Base-by-base conservation (phyloP, 805 yeast genomes). In the Pichia cephalocereana region DNA sequence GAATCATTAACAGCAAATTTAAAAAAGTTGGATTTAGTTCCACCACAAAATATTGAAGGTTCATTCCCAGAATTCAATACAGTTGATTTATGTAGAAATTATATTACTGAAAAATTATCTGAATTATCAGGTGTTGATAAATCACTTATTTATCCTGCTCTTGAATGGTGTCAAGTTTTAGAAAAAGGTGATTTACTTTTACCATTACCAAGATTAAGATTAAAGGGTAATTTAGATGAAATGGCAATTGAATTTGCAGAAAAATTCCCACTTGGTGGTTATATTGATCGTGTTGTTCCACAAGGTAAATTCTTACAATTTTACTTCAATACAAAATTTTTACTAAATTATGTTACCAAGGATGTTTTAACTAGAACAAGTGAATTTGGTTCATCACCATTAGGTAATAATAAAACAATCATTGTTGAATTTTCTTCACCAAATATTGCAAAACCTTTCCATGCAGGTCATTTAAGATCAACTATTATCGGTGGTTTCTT, bases 391-490 rank as follows among this genome's bases (percentile, higher is more conserved):
- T 69, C 80, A 42, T 71, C 82, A 57, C 86, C 89, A 44, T 58
- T 86, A 47, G 96, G 93, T 49, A 68, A 68, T 39, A 81, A 80
- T 54, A 84, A 88, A 70, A 83, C 73, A 53, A 74, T 85, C 17
- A 59, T 89, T 41, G 76, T 93, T 58, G 99, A 93, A 68, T 93
- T 93, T 62, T 87, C 96, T 2, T 90, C 98, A 36, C 99, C 99
- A 55, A 93, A 93, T 69, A 91, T 93, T 62, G 99, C 99, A 55
- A 93, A 93, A 70, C 99, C 99, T 12, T 93, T 93, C 84, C 99
- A 93, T 65, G 99, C 99, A 47, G 99, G 99, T 51, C 99, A 93
- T 68, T 79, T 93, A 68, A 83, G 99, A 70, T 86, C 96, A 32
- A 93, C 99, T 41, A 93, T 93, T 62, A 93, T 93, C 64, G 99